Evolutionary conservation across 169 alveolate species (phyloP).

Genomic region (Miamiensis avidus): DNA sequence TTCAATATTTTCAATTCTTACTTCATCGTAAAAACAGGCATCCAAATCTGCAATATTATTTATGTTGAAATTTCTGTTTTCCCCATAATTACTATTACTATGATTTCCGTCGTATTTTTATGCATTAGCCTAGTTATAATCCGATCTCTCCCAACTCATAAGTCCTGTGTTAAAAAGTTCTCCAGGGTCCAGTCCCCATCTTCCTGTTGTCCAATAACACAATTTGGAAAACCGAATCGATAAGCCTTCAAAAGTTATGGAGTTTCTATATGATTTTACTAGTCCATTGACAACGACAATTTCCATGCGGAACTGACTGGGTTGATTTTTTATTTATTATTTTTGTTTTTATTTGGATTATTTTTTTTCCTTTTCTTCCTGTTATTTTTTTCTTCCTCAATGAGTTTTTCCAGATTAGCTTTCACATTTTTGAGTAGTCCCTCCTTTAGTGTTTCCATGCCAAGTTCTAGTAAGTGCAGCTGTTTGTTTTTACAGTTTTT

Average conservation of each 20-base stretch:
- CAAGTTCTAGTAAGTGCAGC: too few relatives aligned
- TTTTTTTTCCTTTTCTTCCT: too few relatives aligned
- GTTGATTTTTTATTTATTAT: background rate
- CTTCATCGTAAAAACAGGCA: too few relatives aligned
- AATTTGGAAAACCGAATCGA: conserved; percentile 15
- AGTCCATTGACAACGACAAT: conserved; percentile 21
- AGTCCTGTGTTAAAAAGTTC: conserved; percentile 18
- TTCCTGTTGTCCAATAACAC: conserved; percentile 27
- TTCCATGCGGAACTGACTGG: conserved; percentile 10
- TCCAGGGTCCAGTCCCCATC: conserved; percentile 20
- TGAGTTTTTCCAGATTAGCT: background rate
- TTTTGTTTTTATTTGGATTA: too few relatives aligned
- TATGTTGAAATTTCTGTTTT: too few relatives aligned
- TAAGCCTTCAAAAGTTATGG: conserved; percentile 22
- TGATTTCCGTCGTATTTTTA: too few relatives aligned
- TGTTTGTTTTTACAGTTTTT: too few relatives aligned
- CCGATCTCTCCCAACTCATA: background rate
- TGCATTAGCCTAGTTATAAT: too few relatives aligned
- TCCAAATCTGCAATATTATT: too few relatives aligned
- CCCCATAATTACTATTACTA: too few relatives aligned
- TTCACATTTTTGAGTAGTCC: background rate
- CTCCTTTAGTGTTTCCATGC: background rate
- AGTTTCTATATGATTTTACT: conserved; percentile 25
- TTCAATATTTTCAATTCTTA: too few relatives aligned
- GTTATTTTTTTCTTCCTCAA: background rate